Percentiles rank a stretch among this genome's conserved stretches.
These are phyloP conservation scores for Yarrowia sp. DNA, from an alignment of 805 yeast genomes.

Conservation along the genomic window DNA sequence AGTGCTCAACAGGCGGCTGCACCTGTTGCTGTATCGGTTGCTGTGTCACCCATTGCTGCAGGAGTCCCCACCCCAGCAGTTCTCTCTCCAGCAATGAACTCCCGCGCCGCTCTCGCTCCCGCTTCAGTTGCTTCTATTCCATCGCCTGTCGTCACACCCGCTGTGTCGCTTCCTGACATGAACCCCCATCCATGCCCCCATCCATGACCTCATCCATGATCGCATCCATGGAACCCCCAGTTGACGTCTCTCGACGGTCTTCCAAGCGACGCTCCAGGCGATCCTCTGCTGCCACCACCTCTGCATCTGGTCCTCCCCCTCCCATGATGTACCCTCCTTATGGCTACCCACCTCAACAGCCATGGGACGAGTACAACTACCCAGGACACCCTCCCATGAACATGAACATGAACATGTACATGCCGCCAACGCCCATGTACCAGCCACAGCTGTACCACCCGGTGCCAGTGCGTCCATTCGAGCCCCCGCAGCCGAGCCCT, in stretches of 20 bases:
- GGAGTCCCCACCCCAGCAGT: too few species aligned
- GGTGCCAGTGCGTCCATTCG: conserved; percentile 18
- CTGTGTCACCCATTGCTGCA: too few species aligned
- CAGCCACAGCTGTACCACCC: conserved; percentile 19
- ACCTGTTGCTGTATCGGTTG: too few species aligned
- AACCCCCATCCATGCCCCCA: too few species aligned
- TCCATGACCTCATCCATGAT: too few species aligned
- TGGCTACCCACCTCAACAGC: not conserved
- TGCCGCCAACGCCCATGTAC: not conserved
- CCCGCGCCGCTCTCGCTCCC: too few species aligned
- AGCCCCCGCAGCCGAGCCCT: not conserved
- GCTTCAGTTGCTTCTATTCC: not conserved
- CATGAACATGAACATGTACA: conserved; percentile 18
- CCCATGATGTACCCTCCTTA: conserved; percentile 19
- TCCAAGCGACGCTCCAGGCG: conserved; percentile 4
- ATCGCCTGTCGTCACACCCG: not conserved
- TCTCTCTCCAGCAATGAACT: too few species aligned
- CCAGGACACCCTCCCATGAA: not conserved
- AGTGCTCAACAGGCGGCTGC: not conserved
- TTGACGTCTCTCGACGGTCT: not conserved
- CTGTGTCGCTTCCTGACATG: not conserved
- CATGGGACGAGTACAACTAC: conserved; percentile 9
- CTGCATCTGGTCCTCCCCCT: not conserved
- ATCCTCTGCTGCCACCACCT: not conserved
- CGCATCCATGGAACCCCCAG: too few species aligned